Evolutionary conservation across 139 green algal genomes (phyloP), one percentile per base, ranked within the genome.

Genomic region (Haematococcus lacustris): DNA sequence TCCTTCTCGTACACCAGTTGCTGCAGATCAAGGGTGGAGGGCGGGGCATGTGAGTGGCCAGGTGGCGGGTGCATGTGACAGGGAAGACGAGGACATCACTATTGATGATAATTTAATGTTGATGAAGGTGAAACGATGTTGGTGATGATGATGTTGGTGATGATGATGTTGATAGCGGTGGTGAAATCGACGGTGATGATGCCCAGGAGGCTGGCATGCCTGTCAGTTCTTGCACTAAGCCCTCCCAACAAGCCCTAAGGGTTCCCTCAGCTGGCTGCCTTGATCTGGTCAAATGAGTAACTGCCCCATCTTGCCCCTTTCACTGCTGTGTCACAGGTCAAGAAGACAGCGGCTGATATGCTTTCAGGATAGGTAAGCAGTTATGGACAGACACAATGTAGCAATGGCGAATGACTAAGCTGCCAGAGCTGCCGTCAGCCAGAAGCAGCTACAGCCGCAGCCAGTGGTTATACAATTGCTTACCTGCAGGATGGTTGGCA

Each of bases 1-100:
- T 93, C 83, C 84, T 95, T 91, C 77, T 93, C 89, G 70, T 88
- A 88, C 73, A 88, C 83, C 67, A 88, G 73, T 70, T 82, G 75
- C 75, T 81, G 73, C 60, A 88, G 70, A 34, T 74, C 85, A 71
- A 34, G 62, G 5, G 35, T 17, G 26, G 59, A 6, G 26, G 21
- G 47, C 47, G n/a, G n/a, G n/a, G n/a, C n/a, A n/a, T n/a, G n/a
- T n/a, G 13, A 57, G 13, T n/a, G 13, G 21, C 13, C 13, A 21
- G 47, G 47, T 21, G 21, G 47, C 47, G 47, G 47, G 21, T 21
- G 21, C 13, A 21, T 21, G 13, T 57, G 13, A 21, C 47, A 13
- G 47, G 47, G 13, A 57, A 28, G 47, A 28, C 13, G 47, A 57
- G 13, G 13, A 28, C 47, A 21, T 57, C 13, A 57, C 13, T 21